Conservation (phyloP, 257 asterid genomes). For the Dorcoceras hygrometricum region DNA sequence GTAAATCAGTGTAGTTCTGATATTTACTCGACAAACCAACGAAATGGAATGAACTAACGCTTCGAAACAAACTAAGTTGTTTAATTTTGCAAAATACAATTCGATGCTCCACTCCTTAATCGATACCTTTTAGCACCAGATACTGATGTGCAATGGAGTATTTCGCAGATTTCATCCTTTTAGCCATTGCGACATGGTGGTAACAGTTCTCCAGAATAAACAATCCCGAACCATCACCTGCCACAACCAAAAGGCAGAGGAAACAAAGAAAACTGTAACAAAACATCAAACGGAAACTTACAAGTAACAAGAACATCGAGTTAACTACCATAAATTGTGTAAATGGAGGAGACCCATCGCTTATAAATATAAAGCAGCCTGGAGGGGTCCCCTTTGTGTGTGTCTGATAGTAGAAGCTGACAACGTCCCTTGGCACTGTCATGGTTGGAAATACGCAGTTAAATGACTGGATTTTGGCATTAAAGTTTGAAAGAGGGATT, state of each 20-base stretch:
- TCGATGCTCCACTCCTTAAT: slow-evolving; percentile 16
- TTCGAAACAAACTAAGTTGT: background rate
- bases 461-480: too few relatives aligned
- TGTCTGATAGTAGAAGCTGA: slow-evolving; percentile 31
- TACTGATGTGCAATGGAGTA: slow-evolving; percentile 82
- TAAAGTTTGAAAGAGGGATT: background rate
- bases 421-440: slow-evolving; percentile 43
- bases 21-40: too few relatives aligned
- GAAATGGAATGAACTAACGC: too few relatives aligned
- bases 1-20: too few relatives aligned
- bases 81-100: background rate
- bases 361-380: slow-evolving; percentile 76
- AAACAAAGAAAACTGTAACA: background rate
- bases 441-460: background rate
- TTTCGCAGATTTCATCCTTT: slow-evolving; percentile 44
- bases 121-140: slow-evolving; percentile 13
- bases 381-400: slow-evolving; percentile 73
- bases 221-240: slow-evolving; percentile 61
- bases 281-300: background rate
- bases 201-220: slow-evolving; percentile 47
- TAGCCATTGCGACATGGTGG: slow-evolving; percentile 26
- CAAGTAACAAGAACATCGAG: background rate
- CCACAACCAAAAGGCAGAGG: slow-evolving; percentile 17
- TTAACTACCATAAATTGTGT: slow-evolving; percentile 53
- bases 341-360: slow-evolving; percentile 85